Evolutionary conservation across 345 rosid genomes (phyloP).

Genomic region (Tarenaya hassleriana): DNA sequence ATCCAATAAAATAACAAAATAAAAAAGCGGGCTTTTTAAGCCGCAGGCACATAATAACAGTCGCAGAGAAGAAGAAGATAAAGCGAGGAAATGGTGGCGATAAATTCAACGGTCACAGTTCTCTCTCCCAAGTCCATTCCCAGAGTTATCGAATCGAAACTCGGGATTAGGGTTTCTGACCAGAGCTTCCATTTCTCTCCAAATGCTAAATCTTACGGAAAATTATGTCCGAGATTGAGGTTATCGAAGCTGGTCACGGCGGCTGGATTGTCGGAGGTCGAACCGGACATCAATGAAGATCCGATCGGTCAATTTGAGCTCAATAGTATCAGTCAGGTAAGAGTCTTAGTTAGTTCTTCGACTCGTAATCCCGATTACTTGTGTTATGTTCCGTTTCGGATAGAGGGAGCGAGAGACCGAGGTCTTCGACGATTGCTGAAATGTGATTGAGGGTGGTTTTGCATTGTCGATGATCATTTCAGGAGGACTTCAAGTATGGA

Average conservation of each 20-base stretch:
- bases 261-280: constrained; percentile 57
- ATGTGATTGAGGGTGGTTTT: too few species aligned
- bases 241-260: constrained; percentile 33
- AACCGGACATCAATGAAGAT: constrained; percentile 88
- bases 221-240: constrained; percentile 18
- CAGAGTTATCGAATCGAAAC: constrained; percentile 25
- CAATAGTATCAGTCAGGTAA: constrained; percentile 48
- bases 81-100: constrained; percentile 36
- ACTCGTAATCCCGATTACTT: not conserved
- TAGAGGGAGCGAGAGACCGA: not conserved
- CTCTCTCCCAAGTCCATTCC: constrained; percentile 43
- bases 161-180: constrained; percentile 5
- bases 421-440: not conserved
- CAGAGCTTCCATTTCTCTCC: constrained; percentile 16
- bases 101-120: constrained; percentile 34
- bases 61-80: constrained; percentile 19
- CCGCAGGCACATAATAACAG: constrained; percentile 6
- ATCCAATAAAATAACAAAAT: too few species aligned
- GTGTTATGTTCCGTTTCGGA: not conserved
- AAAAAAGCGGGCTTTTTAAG: constrained; percentile 10
- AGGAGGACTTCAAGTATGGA: constrained; percentile 84
- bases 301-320: constrained; percentile 66
- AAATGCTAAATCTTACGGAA: constrained; percentile 17
- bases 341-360: not conserved
- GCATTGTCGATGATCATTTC: constrained; percentile 2